phyloP scores from a whole-genome alignment of 805 yeast genomes.

The Kodamaea jinghongensis region DNA sequence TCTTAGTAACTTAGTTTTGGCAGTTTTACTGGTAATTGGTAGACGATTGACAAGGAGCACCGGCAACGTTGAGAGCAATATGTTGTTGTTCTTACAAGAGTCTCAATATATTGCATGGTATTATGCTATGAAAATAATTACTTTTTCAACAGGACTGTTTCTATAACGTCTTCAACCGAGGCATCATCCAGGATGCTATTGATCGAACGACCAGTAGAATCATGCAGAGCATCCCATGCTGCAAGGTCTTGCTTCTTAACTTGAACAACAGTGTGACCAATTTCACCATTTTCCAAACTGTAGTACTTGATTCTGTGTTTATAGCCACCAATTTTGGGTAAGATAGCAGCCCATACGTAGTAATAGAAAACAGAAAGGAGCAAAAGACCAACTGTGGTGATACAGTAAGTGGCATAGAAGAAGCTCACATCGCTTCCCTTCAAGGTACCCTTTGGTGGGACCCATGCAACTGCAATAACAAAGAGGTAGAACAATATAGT shows the following conservation, averaged over 20 bases:
- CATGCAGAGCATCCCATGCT: constrained; percentile 31
- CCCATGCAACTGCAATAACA: constrained; percentile 42
- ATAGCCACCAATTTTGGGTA: constrained; percentile 33
- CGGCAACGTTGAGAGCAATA: too few species aligned
- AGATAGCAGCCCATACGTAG: constrained; percentile 32
- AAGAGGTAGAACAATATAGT: constrained; percentile 32
- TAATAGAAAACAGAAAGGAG: constrained; percentile 32
- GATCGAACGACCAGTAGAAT: constrained; percentile 12
- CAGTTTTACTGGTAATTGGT: too few species aligned
- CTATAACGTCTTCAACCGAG: constrained; percentile 3
- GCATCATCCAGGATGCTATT: constrained; percentile 2
- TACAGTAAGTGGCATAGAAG: constrained; percentile 43
- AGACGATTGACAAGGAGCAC: too few species aligned
- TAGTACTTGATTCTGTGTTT: constrained; percentile 29
- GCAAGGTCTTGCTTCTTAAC: constrained; percentile 28
- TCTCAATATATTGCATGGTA: too few species aligned
- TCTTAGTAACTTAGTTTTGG: too few species aligned
- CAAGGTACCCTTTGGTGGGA: constrained; percentile 40
- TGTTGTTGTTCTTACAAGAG: too few species aligned
- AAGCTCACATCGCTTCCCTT: constrained; percentile 42
- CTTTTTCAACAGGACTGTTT: too few species aligned
- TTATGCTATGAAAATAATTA: too few species aligned
- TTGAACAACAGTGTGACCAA: constrained; percentile 38
- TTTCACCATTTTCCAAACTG: constrained; percentile 34
- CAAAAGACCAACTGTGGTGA: constrained; percentile 35